Evolutionary conservation across 2,329 filamentous ascomycete species (phyloP), one percentile per base, ranked within the genome.

Genomic region (Phyllosticta capitalensis): DNA sequence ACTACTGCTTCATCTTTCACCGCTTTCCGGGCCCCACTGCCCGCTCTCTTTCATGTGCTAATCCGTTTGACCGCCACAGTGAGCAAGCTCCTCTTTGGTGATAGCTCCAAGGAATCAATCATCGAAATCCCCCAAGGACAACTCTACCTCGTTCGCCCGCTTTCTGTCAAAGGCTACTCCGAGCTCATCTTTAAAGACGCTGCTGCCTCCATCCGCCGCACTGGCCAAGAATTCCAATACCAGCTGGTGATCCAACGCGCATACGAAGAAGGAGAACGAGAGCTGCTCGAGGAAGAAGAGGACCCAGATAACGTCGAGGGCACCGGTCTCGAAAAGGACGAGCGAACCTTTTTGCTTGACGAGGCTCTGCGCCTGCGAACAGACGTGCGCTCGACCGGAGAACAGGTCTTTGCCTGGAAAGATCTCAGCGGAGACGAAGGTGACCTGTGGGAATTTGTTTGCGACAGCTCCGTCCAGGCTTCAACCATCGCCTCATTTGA

Each of bases 101-200:
- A 95, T 73, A 84, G 83, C 68, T 90, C 85, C 72, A 92, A 96
- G 74, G 92, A 97, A 78, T 88, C 90, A 54, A 85, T 99, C 71
- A 90, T 96, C 75, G 92, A 97, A 72, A 86, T 99, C 51, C 86
- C 92, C 17, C 91, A 97, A 74, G 94, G 94, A 71, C 92, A 97
- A 75, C 89, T 99, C 52, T 99, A 96, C 75, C 87, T 99, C 66
- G 94, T 99, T 67, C 89, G 94, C 67, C 94, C 94, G 10, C 83
- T 90, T 55, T 97, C 92, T 7, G 91, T 92, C 60, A 99, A 99
- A 74, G 94, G 94, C 65, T 97, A 96, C 73, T 96, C 92, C 1
- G 94, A 99, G 75, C 90, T 97, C 71, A 95, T 99, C 75, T 99
- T 96, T 81, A 96, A 94, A 75, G 94, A 99, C 84, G 88, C 91